Base-by-base conservation (phyloP, 139 green algal species). In the Penium margaritaceum region DNA sequence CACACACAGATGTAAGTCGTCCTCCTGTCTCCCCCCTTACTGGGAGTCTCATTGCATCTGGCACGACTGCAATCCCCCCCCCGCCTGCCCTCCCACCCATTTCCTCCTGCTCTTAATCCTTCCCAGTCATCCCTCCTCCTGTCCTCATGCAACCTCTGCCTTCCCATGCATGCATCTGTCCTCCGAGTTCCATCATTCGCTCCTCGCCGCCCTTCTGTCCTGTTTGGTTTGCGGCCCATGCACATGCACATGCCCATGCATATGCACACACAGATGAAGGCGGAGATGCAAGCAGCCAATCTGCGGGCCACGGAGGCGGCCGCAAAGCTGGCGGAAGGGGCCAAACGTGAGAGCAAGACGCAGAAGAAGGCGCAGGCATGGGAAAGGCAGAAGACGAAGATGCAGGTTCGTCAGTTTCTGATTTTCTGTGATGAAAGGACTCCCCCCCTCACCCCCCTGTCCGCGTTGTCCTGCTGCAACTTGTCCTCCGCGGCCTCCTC, bases 241-340 rank as follows among this genome's bases (percentile, higher is more conserved):
- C n/a, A n/a, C n/a, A n/a, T n/a, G n/a, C n/a, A n/a, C n/a, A n/a
- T n/a, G n/a, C n/a, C n/a, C n/a, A n/a, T n/a, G n/a, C n/a, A n/a
- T n/a, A n/a, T n/a, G n/a, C n/a, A n/a, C n/a, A n/a, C 41, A 29
- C 61, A 72, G 67, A 17, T 77, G n/a, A 3, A 58, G 19, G 70
- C 70, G 21, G 70, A 77, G 47, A 55, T 77, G 70, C 36, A 77
- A 36, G 70, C 70, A 9, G 70, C 70, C 2, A 71, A 71, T 24
- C 51, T 76, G 53, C 44, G 68, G 19, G 68, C 60, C 12, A 67
- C 27, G 30, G 68, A 76, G 41, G 68, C 46, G 29, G 21, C 53
- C 5, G n/a, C 37, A 0, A 67, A 67, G 51, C 29, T 67, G 41
- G 68, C 29, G n/a, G 68, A 76, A 30, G 68, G 53, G 4, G 68